phyloP scores from a whole-genome alignment of 352 stramenopile genomes.

The Pythium folliculosum region DNA sequence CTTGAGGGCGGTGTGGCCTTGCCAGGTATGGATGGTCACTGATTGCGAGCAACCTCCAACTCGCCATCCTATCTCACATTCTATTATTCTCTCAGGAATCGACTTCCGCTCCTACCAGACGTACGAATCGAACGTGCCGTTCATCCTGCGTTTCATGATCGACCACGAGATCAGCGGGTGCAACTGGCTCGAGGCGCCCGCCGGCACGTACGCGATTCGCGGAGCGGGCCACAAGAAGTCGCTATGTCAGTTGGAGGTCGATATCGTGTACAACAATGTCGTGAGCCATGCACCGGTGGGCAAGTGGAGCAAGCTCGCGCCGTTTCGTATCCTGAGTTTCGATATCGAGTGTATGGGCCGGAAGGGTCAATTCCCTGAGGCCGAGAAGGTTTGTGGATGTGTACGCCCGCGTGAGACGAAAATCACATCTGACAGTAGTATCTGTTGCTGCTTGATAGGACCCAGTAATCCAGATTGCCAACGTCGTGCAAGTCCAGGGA shows the following conservation, averaged over 20 bases:
- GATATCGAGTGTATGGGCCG: slow-evolving; percentile 99
- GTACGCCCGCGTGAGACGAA: neutral
- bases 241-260: slow-evolving; percentile 94
- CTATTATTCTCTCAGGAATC: slow-evolving; percentile 33
- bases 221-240: slow-evolving; percentile 76
- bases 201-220: slow-evolving; percentile 91
- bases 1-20: slow-evolving; percentile 87
- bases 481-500: slow-evolving; percentile 93
- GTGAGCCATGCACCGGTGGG: slow-evolving; percentile 92
- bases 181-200: slow-evolving; percentile 96
- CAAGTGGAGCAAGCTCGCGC: slow-evolving; percentile 96
- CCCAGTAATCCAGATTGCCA: slow-evolving; percentile 99
- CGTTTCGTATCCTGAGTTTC: slow-evolving; percentile 97
- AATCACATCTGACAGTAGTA: neutral
- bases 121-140: slow-evolving; percentile 99
- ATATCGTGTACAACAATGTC: slow-evolving; percentile 98
- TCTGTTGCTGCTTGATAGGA: slow-evolving; percentile 70
- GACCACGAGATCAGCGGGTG: slow-evolving; percentile 96
- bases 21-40: slow-evolving; percentile 27
- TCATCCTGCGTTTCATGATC: slow-evolving; percentile 99
- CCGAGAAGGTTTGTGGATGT: slow-evolving; percentile 43
- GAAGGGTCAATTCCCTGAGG: slow-evolving; percentile 94
- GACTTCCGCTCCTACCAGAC: slow-evolving; percentile 84
- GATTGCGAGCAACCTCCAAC: neutral
- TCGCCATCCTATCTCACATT: neutral